phyloP scores from a whole-genome alignment of 352 stramenopile genomes.

The Pythium dissotocum region DNA sequence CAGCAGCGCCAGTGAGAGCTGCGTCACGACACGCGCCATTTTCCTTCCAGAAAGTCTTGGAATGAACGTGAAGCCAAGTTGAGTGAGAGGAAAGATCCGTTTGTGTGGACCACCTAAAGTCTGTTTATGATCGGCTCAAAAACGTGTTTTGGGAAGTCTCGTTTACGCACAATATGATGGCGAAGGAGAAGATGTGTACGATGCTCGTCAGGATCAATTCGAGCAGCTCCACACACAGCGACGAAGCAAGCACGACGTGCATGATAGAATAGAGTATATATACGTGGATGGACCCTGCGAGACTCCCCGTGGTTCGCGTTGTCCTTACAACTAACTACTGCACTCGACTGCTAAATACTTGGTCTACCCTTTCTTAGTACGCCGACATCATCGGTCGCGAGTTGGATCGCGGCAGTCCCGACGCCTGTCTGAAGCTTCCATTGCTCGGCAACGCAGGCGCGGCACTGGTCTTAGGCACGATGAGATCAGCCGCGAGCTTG shows the following conservation, averaged over 20 bases:
- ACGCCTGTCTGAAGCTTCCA: neutral
- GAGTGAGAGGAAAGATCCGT: neutral
- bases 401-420: neutral
- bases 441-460: neutral
- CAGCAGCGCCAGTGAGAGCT: neutral
- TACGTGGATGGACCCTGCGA: neutral
- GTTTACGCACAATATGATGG: neutral
- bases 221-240: too few species aligned
- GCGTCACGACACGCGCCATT: neutral
- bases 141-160: neutral
- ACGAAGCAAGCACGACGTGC: too few species aligned
- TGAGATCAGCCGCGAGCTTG: constrained; percentile 52
- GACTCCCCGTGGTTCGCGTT: neutral
- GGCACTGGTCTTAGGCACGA: constrained; percentile 14
- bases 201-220: too few species aligned
- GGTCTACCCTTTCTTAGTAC: neutral
- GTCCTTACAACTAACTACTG: neutral
- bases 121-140: neutral
- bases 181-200: too few species aligned
- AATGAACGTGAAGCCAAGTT: neutral
- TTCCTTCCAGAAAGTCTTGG: neutral
- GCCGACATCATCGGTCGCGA: neutral
- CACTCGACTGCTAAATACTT: neutral
- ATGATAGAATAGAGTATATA: too few species aligned
- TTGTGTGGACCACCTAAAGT: neutral